Evolutionary conservation across 2,329 filamentous ascomycete species (phyloP), one percentile per base, ranked within the genome.

Genomic region (Arthroderma uncinatum): DNA sequence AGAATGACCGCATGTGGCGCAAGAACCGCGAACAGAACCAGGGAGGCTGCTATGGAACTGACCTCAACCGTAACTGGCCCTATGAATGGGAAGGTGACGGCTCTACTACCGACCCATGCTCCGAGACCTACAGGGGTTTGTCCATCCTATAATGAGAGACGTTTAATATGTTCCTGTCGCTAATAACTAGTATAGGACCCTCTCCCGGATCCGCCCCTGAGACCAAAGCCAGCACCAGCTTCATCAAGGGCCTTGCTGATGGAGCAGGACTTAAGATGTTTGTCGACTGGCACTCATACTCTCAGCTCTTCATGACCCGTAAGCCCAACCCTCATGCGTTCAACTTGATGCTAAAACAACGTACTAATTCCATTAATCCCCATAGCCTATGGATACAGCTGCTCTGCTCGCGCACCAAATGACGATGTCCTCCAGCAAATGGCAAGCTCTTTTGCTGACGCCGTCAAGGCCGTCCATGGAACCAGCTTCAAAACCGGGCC

Each of bases 271-370:
- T 85, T 40, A 78, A 80, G 63, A 73, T 84, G 1, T 86, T 79
- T 68, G 79, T 86, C 61, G 83, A 86, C 68, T 81, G 79, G 65
- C 83, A 86, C 70, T 77, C 80, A 0, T 86, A 84, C 69, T 78
- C 76, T 9, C 82, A 85, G 62, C 72, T 84, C 58, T 75, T 81
- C 58, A 75, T 77, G 16, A 78, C 74, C 1, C 61, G 64, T 64
- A 62, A 61, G 61, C 58, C 25, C 16, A 53, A 55, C 14, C 44
- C n/a, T 23, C 19, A 9, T 19, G n/a, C 21, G 19, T 25, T 25
- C 2, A 6, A 9, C 28, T 16, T 25, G 6, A 30, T 2, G 8
- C 40, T 2, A 58, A 55, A 50, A 19, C 19, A 42, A 14, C 37
- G 25, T 54, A 16, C 44, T 34, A 21, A 40, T 14, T 16, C 4